These are phyloP conservation scores for Shiraia bambusicola DNA, from an alignment of 2,329 filamentous ascomycete genomes.

Conservation along the genomic window DNA sequence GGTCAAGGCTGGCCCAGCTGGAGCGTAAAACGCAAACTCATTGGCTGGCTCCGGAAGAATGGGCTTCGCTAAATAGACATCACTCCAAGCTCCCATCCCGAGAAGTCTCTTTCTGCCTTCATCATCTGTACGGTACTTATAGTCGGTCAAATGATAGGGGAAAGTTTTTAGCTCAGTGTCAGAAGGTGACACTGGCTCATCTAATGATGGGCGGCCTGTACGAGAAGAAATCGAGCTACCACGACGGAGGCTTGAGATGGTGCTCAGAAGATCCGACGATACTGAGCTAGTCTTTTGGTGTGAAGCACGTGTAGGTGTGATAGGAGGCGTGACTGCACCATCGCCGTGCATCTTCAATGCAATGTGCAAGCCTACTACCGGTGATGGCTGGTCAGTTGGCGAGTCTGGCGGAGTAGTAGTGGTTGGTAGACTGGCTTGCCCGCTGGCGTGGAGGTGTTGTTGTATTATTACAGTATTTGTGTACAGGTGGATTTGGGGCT, in stretches of 20 bases:
- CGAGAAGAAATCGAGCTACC: conserved; percentile 24
- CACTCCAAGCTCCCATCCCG: conserved; percentile 40
- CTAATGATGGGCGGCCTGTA: conserved; percentile 14
- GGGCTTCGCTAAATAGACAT: conserved; percentile 39
- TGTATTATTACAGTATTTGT: conserved; percentile 8
- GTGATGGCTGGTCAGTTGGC: conserved; percentile 19
- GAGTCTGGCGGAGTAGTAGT: conserved; percentile 32
- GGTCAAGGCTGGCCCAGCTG: conserved; percentile 14
- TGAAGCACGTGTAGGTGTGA: conserved; percentile 26
- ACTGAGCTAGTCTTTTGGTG: conserved; percentile 24
- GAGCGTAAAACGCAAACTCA: neutral
- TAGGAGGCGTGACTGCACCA: conserved; percentile 29
- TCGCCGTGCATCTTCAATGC: conserved; percentile 17
- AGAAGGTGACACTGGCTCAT: conserved; percentile 19
- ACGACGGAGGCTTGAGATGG: conserved; percentile 21
- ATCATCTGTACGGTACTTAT: conserved; percentile 24
- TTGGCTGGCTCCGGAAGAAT: conserved; percentile 15
- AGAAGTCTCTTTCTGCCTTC: conserved; percentile 31
- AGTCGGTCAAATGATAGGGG: conserved; percentile 28
- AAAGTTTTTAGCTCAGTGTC: conserved; percentile 28
- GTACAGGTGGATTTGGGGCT: conserved; percentile 15
- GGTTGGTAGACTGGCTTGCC: conserved; percentile 7
- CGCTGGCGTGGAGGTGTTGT: conserved; percentile 9
- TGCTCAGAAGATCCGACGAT: conserved; percentile 20
- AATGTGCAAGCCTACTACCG: conserved; percentile 18